Evolutionary conservation across 108 stramenopile species (phyloP), one percentile per base, ranked within the genome.

Genomic region (Asterionellopsis glacialis): DNA sequence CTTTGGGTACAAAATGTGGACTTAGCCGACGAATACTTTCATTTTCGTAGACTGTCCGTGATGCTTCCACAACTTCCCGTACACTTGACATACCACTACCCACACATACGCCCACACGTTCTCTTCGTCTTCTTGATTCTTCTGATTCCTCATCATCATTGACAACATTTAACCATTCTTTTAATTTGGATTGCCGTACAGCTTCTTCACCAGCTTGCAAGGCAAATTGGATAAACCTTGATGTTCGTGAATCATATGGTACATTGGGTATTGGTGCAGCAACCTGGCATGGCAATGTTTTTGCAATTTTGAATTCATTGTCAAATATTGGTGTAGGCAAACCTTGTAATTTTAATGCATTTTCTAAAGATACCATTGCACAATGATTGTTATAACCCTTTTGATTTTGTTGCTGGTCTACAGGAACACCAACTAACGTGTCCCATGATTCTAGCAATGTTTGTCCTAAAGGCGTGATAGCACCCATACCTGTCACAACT

Each of bases 1-100:
- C 76, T 41, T 85, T 91, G 22, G 98, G 96, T 43, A 99, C 92
- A 73, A 99, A 99, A 71, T 92, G 95, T 0, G 98, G 97, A 14
- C 75, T 73, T 9, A 96, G 68, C 41, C 75, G 69, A 15, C 83
- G 74, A 42, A 74, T 48, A 13, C 49, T 24, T 9, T 62, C 64
- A 41, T 55, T 28, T n/a, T 49, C 64, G n/a, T 65, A 45, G 41
- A 90, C 47, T 9, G 63, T 67, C 19, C 58, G 54, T 33, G 72
- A 51, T 12, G 89, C 77, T 16, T 69, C 63, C 24, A 60, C 70
- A 12, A 94, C 73, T 33, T 96, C 95, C 27, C 89, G 79, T n/a
- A 94, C 79, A 33, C 84, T 80, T 25, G 93, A 95, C 84, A 95
- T 95, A 22, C 94, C 94, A 65, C 73, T 82, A n/a, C 90, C 94